phyloP scores from a whole-genome alignment of 2,329 filamentous ascomycete genomes.

The Diaporthe citri region DNA sequence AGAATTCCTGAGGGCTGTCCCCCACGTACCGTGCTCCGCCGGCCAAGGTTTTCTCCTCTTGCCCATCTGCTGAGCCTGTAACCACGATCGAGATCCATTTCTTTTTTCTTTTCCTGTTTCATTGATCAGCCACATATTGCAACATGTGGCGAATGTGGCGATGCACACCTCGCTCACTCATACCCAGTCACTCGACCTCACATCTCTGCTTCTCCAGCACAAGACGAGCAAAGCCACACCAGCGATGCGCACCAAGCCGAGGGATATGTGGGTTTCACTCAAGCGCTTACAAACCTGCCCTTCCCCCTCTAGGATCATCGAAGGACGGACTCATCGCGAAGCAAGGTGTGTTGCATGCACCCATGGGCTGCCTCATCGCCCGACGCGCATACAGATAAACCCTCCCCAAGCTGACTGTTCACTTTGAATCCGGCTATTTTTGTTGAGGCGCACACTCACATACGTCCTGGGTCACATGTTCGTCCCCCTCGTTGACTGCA shows the following conservation, averaged over 20 bases:
- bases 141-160: conserved; percentile 5
- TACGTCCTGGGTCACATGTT: neutral
- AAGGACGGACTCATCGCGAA: neutral
- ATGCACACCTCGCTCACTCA: neutral
- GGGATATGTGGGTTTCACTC: neutral
- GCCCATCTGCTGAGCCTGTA: neutral
- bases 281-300: too few relatives aligned
- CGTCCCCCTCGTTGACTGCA: neutral
- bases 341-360: neutral
- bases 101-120: neutral
- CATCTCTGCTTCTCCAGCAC: neutral
- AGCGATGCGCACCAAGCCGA: neutral
- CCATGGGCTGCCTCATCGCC: neutral
- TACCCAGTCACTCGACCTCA: neutral
- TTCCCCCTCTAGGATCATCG: neutral
- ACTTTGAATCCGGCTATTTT: neutral
- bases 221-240: conserved; percentile 16
- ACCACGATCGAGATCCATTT: conserved; percentile 24
- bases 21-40: conserved; percentile 11
- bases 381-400: neutral
- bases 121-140: neutral
- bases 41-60: neutral
- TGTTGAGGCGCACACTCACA: neutral
- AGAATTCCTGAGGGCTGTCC: neutral
- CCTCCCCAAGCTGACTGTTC: too few relatives aligned